Evolutionary conservation across 371 early-diverging fungal genomes (phyloP).

Genomic region (Thermomucor indicae-seudaticae): DNA sequence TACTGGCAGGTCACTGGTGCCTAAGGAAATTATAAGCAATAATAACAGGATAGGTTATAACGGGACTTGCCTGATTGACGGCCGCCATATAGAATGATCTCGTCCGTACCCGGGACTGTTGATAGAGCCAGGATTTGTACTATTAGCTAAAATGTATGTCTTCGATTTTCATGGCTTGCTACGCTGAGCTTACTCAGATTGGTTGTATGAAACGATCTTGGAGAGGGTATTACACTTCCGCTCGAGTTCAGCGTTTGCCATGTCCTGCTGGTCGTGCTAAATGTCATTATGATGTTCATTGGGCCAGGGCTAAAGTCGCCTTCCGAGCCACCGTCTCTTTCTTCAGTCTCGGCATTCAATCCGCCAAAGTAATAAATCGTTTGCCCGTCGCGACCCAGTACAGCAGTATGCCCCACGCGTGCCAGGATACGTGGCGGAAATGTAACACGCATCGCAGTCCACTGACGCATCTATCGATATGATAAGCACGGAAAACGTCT

Average conservation of each 20-base stretch:
- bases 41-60: not conserved
- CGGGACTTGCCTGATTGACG: not conserved
- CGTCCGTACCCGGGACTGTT: slow-evolving; percentile 5
- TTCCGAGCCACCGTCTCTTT: not conserved
- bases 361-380: slow-evolving; percentile 15
- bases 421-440: not conserved
- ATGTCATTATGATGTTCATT: slow-evolving; percentile 12
- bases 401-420: slow-evolving; percentile 10
- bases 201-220: slow-evolving; percentile 13
- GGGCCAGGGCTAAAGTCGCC: not conserved
- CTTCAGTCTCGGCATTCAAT: slow-evolving; percentile 3
- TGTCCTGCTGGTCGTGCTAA: not conserved
- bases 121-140: not conserved
- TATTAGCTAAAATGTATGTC: not conserved
- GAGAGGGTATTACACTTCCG: slow-evolving; percentile 5
- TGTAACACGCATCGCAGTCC: not conserved
- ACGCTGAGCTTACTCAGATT: slow-evolving; percentile 2
- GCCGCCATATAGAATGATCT: slow-evolving; percentile 8
- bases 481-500: not conserved
- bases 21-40: not conserved
- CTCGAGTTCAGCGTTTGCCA: slow-evolving; percentile 3
- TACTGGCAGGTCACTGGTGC: slow-evolving; percentile 5
- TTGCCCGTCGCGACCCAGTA: slow-evolving; percentile 6
- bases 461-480: not conserved
- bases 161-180: not conserved